Evolutionary conservation across 441 rosid genomes (phyloP).

Genomic region (Syzygium syzygioides): DNA sequence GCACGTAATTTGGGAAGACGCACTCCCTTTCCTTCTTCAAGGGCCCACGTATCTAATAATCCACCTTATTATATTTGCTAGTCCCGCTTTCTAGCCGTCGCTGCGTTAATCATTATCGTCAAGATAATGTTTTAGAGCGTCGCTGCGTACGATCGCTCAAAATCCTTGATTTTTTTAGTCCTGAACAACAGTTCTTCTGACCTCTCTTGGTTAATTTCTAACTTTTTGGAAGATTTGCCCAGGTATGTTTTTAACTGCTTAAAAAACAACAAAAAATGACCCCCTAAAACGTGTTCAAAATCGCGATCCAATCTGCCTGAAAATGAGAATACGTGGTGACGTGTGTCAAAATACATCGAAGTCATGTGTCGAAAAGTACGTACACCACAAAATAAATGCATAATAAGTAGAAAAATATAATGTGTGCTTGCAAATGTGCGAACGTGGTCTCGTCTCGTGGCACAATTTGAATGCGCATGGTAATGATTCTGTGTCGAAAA

Average conservation of each 20-base stretch:
- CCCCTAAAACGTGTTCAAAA: background rate
- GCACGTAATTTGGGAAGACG: background rate
- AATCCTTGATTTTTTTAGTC: accelerated
- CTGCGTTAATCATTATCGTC: background rate
- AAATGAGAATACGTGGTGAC: background rate
- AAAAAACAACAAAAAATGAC: background rate
- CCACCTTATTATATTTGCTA: background rate
- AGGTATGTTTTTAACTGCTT: background rate
- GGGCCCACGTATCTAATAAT: background rate
- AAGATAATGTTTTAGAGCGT: background rate
- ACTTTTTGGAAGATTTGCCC: background rate
- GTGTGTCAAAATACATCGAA: accelerated
- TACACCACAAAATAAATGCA: background rate
- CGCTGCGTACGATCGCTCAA: accelerated
- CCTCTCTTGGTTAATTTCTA: background rate
- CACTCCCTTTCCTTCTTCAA: background rate
- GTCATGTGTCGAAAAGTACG: accelerated
- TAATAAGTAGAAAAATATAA: background rate
- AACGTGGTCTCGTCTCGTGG: background rate
- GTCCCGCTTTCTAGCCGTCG: background rate
- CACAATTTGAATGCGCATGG: too few relatives aligned
- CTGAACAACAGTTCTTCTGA: accelerated
- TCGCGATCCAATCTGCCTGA: background rate
- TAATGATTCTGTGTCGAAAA: too few relatives aligned
- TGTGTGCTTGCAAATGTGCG: background rate